Evolutionary conservation across 352 stramenopile genomes (phyloP).

Genomic region (Pythium biforme): DNA sequence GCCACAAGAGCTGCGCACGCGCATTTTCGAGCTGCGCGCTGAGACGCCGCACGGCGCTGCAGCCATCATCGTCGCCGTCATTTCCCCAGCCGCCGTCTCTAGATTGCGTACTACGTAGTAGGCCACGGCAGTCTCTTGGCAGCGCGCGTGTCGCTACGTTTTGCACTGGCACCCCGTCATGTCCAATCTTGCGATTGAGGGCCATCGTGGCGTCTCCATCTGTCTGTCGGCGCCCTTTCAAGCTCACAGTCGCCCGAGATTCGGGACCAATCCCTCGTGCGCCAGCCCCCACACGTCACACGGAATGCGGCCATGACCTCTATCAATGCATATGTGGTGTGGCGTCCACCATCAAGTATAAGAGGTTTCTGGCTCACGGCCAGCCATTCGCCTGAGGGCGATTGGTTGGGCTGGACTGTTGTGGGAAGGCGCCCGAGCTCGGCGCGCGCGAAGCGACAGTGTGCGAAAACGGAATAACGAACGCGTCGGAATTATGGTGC

Average conservation of each 20-base stretch:
- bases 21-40: no score
- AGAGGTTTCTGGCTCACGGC: constrained; percentile 32
- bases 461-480: constrained; percentile 10
- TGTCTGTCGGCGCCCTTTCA: not conserved
- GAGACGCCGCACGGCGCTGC: constrained; percentile 14
- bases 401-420: not conserved
- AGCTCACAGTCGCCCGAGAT: not conserved
- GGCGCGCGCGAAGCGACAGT: constrained; percentile 17
- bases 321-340: constrained; percentile 11
- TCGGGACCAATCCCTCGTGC: constrained; percentile 3
- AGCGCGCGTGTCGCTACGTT: not conserved
- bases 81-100: no score
- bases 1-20: no score
- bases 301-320: constrained; percentile 8
- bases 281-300: constrained; percentile 20
- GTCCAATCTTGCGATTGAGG: constrained; percentile 12
- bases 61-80: no score
- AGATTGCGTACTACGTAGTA: not conserved
- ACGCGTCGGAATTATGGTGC: constrained; percentile 7
- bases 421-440: constrained; percentile 6
- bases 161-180: not conserved
- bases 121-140: constrained; percentile 7
- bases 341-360: constrained; percentile 10
- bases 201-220: constrained; percentile 5
- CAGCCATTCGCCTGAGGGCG: constrained; percentile 19